Evolutionary conservation across 1,284 basidiomycete genomes (phyloP).

Genomic region (Tylopilus sp.): DNA sequence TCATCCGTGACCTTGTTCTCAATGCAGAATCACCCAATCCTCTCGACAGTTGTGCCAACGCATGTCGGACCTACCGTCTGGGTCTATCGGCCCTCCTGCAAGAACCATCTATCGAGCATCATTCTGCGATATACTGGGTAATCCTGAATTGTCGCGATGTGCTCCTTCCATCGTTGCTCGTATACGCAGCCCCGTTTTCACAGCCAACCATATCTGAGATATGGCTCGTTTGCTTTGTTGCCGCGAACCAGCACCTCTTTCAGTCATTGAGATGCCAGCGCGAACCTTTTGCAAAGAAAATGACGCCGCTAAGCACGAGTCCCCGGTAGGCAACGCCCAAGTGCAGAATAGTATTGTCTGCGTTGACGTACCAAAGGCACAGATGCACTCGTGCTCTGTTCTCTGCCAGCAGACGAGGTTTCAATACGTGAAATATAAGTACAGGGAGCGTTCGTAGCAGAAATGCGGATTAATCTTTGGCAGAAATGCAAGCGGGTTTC

Average conservation of each 20-base stretch:
- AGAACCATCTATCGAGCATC: conserved; percentile 57
- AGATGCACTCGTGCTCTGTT: conserved; percentile 57
- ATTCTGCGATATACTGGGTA: conserved; percentile 65
- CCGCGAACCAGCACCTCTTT: conserved; percentile 59
- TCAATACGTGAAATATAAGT: conserved; percentile 44
- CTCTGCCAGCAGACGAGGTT: conserved; percentile 50
- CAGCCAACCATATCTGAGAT: conserved; percentile 50
- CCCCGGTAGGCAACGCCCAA: conserved; percentile 3
- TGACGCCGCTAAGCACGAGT: background rate
- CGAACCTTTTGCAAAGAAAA: background rate
- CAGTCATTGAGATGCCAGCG: conserved; percentile 41
- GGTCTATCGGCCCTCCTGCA: conserved; percentile 50
- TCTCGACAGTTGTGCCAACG: conserved; percentile 44
- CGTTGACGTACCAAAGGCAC: conserved; percentile 33
- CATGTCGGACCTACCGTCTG: conserved; percentile 39
- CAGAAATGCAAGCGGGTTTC: conserved; percentile 68
- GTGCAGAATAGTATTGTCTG: background rate
- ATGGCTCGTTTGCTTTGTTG: conserved; percentile 58
- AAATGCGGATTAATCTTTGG: conserved; percentile 54
- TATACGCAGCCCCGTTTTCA: conserved; percentile 49
- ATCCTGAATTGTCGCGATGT: conserved; percentile 47
- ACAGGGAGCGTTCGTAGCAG: conserved; percentile 50
- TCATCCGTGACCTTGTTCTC: conserved; percentile 1
- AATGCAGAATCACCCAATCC: conserved; percentile 30
- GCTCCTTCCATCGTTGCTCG: conserved; percentile 45